Base-by-base conservation (phyloP, 176 grass and related monocot genomes). In the Hyparrhenia diplandra region DNA sequence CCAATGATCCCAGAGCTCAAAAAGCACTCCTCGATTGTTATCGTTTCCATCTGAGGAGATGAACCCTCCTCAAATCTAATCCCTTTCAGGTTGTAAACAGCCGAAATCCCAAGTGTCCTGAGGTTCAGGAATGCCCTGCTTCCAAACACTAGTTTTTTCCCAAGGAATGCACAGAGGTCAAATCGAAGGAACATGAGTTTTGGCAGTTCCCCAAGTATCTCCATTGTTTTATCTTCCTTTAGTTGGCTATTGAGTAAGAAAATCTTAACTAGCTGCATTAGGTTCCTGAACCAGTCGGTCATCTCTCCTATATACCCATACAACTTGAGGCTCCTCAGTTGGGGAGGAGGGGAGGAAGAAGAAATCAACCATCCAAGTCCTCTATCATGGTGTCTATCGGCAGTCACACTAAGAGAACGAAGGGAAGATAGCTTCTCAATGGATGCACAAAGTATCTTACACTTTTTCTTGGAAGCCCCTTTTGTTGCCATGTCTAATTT, bases 171-270 rank as follows among this genome's bases (percentile, higher is more conserved):
- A 0, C 1, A 0, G 1, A 0, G 0, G 0, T 0, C 0, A 47
- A 84, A 8, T 45, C 0, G 0, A 13, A 84, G 16, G 13, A 23
- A 0, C 35, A 7, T 20, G 17, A 77, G 63, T 18, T 84, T 84
- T 13, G 73, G 82, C 13, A 76, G 47, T n/a, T 16, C 62, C 6
- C 47, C 73, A 68, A 68, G 62, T 67, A 69, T 67, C 8, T 32
- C 25, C 24, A 68, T 43, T 2, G 47, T 1, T 37, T 65, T 9
- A 21, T 42, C 69, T 27, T 65, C 41, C 9, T 37, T 9, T 83
- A 83, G 41, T 10, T 3, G 0, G 43, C 11, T 68, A 0, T 0
- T 0, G 0, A 0, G 0, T 31, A 75, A 68, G 3, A 0, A 0
- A 67, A 84, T 37, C 61, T 84, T 84, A 18, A 42, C 71, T 35